Evolutionary conservation across 2,329 filamentous ascomycete species (phyloP).

Genomic region (Sclerotinia borealis): DNA sequence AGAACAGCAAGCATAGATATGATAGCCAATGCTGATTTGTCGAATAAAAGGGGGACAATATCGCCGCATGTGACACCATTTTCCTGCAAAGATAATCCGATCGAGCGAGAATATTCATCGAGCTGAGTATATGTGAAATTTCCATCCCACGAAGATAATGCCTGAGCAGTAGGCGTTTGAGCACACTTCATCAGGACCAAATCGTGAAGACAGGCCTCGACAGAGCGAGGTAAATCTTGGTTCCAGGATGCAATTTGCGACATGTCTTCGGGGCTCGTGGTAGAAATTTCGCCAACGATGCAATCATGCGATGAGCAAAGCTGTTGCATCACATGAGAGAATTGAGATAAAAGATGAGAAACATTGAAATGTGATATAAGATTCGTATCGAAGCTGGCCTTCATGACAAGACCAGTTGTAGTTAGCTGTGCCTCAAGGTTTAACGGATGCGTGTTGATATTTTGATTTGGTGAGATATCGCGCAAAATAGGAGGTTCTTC

Average conservation of each 20-base stretch:
- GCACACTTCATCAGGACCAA: background rate
- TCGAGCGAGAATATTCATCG: background rate
- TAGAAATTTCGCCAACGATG: background rate
- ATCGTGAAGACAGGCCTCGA: background rate
- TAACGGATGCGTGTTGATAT: background rate
- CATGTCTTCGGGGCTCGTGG: background rate
- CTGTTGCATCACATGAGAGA: background rate
- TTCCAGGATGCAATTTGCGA: background rate
- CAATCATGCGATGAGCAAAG: background rate
- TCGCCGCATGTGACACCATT: background rate
- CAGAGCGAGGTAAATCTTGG: background rate
- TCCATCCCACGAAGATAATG: background rate
- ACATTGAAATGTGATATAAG: conserved; percentile 9
- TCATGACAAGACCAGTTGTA: background rate
- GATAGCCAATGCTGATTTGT: conserved; percentile 22
- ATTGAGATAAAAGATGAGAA: conserved; percentile 8
- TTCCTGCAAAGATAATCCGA: background rate
- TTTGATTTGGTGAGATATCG: background rate
- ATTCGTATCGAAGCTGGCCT: conserved; percentile 8
- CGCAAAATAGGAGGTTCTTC: background rate
- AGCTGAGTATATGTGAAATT: background rate
- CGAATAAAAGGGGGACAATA: conserved; percentile 19
- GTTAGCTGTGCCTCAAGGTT: background rate
- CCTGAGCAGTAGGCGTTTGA: background rate
- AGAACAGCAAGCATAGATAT: conserved; percentile 27